Conservation (phyloP, 345 rosid genomes). For the Erucastrum elatum region DNA sequence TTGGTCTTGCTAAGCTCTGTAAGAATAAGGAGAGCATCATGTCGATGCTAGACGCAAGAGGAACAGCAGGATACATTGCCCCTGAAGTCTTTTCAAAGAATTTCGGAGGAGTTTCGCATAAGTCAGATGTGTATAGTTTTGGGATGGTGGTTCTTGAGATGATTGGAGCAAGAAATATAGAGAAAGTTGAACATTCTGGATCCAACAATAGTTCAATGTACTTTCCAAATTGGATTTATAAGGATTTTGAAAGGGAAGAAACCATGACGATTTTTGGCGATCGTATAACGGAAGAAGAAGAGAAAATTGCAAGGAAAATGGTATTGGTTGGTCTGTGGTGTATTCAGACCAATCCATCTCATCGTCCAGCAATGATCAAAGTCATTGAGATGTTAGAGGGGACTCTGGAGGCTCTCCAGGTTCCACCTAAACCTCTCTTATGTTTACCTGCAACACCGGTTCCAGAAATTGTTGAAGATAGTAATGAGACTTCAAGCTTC, state of each 20-base stretch:
- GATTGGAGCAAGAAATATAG: background rate
- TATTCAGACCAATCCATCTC: background rate
- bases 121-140: background rate
- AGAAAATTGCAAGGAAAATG: background rate
- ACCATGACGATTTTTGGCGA: background rate
- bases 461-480: constrained; percentile 6
- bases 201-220: background rate
- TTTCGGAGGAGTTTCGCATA: background rate
- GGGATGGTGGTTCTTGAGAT: background rate
- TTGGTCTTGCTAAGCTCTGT: background rate
- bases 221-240: background rate
- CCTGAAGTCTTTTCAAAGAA: background rate
- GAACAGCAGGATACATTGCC: background rate
- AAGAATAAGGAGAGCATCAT: background rate
- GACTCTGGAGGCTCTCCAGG: background rate
- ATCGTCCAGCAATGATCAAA: background rate
- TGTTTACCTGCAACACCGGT: background rate
- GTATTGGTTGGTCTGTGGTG: background rate
- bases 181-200: background rate
- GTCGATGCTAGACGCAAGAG: background rate
- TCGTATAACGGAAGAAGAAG: background rate
- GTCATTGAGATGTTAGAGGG: background rate
- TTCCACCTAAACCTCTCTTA: background rate
- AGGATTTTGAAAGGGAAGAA: background rate
- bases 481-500: background rate